These are phyloP conservation scores for Cystobasidiaceae sp. DNA, from an alignment of 1,284 basidiomycete genomes.

Conservation along the genomic window DNA sequence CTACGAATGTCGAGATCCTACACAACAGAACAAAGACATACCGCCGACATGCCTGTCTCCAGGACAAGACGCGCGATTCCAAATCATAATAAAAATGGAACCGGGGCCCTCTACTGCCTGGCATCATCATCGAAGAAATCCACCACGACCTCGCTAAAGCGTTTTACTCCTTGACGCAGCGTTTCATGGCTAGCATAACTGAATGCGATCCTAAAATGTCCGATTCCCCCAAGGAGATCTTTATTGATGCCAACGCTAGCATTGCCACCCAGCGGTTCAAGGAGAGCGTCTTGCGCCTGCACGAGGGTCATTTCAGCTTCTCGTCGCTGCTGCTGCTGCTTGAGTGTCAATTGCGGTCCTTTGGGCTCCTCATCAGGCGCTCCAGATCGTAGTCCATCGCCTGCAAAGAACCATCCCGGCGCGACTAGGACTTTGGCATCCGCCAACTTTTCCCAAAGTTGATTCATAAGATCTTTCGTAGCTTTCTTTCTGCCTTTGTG, in stretches of 20 bases:
- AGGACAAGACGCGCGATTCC: too few species aligned
- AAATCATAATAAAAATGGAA: too few species aligned
- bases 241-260: not conserved
- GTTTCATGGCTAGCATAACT: constrained; percentile 54
- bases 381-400: constrained; percentile 10
- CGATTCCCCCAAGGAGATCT: constrained; percentile 45
- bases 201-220: constrained; percentile 62
- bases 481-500: constrained; percentile 50
- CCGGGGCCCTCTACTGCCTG: too few species aligned
- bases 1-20: too few species aligned
- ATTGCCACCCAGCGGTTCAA: not conserved
- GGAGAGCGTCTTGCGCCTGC: not conserved
- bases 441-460: constrained; percentile 57
- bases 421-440: constrained; percentile 59
- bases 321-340: too few species aligned
- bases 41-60: too few species aligned
- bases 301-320: not conserved
- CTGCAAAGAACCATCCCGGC: constrained; percentile 59
- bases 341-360: too few species aligned
- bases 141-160: constrained; percentile 49
- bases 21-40: too few species aligned
- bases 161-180: constrained; percentile 52
- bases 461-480: constrained; percentile 50
- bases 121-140: constrained; percentile 39
- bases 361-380: constrained; percentile 15